Evolutionary conservation across 148 eudicot genomes (phyloP).

Genomic region (Amaranthus hypochondriacus): DNA sequence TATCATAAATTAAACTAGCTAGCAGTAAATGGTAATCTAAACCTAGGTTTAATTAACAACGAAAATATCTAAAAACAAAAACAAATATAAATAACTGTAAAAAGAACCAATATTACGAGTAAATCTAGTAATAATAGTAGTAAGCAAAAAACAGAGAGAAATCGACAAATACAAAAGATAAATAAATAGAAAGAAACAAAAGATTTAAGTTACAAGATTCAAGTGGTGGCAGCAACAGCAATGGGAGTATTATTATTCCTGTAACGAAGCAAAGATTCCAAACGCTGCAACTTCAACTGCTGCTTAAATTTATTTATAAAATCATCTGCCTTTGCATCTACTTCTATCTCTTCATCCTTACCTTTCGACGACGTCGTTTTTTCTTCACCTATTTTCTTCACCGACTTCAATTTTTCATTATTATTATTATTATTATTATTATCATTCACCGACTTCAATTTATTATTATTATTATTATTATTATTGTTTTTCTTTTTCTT

Average conservation of each 20-base stretch:
- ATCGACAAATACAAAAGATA: background rate
- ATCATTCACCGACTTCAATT: background rate
- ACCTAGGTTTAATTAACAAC: too few relatives aligned
- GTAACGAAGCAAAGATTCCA: constrained; percentile 60
- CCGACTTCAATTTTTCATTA: background rate
- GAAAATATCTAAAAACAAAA: too few relatives aligned
- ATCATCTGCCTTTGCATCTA: constrained; percentile 73
- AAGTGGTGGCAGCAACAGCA: background rate
- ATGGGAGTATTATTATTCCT: constrained; percentile 1
- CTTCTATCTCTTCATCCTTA: constrained; percentile 33
- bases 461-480: constrained; percentile 1
- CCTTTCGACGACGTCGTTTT: constrained; percentile 22
- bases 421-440: background rate
- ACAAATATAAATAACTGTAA: too few relatives aligned
- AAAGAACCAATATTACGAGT: too few relatives aligned
- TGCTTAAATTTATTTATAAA: constrained; percentile 66
- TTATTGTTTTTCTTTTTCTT: constrained; percentile 31
- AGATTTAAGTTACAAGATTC: background rate
- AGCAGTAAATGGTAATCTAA: too few relatives aligned
- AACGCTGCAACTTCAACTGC: constrained; percentile 67
- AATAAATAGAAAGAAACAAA: background rate
- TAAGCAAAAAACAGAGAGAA: background rate
- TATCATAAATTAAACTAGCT: too few relatives aligned
- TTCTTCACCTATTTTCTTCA: background rate
- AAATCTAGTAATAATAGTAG: background rate